phyloP scores from a whole-genome alignment of 2,329 filamentous ascomycete genomes.

The Aspergillus tanneri region DNA sequence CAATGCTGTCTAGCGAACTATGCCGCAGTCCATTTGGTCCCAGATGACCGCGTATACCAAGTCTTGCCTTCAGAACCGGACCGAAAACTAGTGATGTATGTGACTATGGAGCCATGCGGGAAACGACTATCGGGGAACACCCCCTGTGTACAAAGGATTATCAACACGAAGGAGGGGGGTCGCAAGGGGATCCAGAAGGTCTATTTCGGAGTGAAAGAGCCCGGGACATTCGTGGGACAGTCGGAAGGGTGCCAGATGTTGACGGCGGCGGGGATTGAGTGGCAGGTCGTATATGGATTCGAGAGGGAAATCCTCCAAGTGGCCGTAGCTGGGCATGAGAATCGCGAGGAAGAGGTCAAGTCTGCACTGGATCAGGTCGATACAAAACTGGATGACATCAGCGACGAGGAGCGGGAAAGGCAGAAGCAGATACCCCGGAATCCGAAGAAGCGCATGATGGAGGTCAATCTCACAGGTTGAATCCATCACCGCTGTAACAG shows the following conservation, averaged over 20 bases:
- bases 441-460: constrained; percentile 51
- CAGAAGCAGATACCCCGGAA: constrained; percentile 42
- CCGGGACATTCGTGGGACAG: constrained; percentile 80
- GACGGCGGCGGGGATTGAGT: constrained; percentile 68
- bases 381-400: constrained; percentile 41
- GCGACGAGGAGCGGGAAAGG: constrained; percentile 38
- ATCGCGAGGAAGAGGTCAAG: constrained; percentile 32
- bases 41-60: constrained; percentile 35
- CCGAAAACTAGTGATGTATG: constrained; percentile 69
- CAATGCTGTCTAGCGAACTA: constrained; percentile 83
- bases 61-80: constrained; percentile 43
- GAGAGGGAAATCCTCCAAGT: constrained; percentile 78
- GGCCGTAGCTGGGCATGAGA: constrained; percentile 76
- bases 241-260: constrained; percentile 74
- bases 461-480: constrained; percentile 21
- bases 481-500: neutral
- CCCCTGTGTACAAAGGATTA: constrained; percentile 71
- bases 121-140: constrained; percentile 48
- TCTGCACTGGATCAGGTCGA: constrained; percentile 27
- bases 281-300: constrained; percentile 70
- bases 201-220: constrained; percentile 85
- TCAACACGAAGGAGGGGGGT: constrained; percentile 49
- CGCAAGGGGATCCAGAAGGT: constrained; percentile 69
- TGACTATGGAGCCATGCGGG: constrained; percentile 70
- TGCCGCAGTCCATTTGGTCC: constrained; percentile 34